Percentiles rank a stretch among this genome's conserved stretches.
phyloP scores from a whole-genome alignment of 129 eudicot species.

The Arctium lappa region DNA sequence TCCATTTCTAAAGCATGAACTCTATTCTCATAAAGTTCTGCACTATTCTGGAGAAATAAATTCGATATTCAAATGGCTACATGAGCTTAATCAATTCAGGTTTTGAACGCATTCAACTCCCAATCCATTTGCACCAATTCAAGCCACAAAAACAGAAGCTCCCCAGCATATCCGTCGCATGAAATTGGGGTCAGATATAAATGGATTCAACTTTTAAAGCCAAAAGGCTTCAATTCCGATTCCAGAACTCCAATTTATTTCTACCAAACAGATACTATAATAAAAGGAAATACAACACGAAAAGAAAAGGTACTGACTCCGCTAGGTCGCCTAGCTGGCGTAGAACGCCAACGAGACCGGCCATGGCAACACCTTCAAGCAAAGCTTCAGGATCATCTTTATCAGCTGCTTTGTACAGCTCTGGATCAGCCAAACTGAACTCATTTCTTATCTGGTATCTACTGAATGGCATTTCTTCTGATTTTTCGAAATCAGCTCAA shows the following conservation, averaged over 20 bases:
- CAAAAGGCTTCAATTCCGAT: background rate
- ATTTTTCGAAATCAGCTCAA: background rate
- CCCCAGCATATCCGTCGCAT: background rate
- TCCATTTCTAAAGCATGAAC: conserved; percentile 8
- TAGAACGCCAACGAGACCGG: conserved; percentile 91
- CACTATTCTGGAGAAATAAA: conserved; percentile 2
- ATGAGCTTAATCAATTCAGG: background rate
- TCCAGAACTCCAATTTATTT: background rate
- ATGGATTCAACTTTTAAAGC: background rate
- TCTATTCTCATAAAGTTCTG: conserved; percentile 2
- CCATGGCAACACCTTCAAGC: conserved; percentile 96
- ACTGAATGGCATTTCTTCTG: conserved; percentile 61
- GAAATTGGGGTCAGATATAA: background rate
- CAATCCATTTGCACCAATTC: conserved; percentile 15
- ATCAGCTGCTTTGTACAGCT: conserved; percentile 78
- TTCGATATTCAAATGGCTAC: background rate
- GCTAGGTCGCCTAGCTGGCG: conserved; percentile 98
- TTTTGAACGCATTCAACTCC: background rate
- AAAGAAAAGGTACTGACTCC: conserved; percentile 44
- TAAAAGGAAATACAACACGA: background rate
- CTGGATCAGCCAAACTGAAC: conserved; percentile 92
- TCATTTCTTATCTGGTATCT: conserved; percentile 81
- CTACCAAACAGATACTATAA: background rate
- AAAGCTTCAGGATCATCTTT: conserved; percentile 96
- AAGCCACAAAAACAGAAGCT: background rate